phyloP scores from a whole-genome alignment of 176 grass and related monocot species.

The Oryza punctata region DNA sequence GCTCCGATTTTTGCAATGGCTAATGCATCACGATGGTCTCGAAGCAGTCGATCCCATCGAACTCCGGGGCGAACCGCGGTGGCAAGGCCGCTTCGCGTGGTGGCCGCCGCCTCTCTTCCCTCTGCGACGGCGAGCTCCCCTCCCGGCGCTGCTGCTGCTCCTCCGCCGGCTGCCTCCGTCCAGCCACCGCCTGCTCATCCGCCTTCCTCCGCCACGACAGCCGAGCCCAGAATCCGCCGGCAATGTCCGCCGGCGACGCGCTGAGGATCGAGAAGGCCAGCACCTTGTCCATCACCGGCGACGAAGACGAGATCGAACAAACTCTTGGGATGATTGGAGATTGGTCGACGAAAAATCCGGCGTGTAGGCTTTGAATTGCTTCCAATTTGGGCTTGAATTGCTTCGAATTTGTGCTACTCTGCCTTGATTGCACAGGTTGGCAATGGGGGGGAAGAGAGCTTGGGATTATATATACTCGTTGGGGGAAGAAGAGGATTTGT shows the following conservation, averaged over 20 bases:
- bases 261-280: constrained; percentile 62
- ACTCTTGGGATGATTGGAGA: too few species aligned
- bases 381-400: not conserved
- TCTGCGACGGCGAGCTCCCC: not conserved
- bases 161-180: not conserved
- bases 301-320: not conserved
- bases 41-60: constrained; percentile 80
- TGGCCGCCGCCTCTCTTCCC: not conserved
- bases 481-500: not conserved
- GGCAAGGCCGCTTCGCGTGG: not conserved
- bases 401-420: too few species aligned
- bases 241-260: constrained; percentile 49
- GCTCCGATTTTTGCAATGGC: too few species aligned
- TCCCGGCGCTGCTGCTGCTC: not conserved
- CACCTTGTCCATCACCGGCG: constrained; percentile 56
- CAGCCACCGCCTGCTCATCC: not conserved
- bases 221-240: not conserved
- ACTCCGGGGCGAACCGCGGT: constrained; percentile 60
- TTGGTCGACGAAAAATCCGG: not conserved
- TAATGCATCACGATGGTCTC: constrained; percentile 64
- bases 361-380: not conserved
- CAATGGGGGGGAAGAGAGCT: not conserved
- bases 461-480: not conserved
- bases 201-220: constrained; percentile 27
- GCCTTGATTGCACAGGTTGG: not conserved